Percentiles rank a stretch among this genome's conserved stretches.
phyloP scores from a whole-genome alignment of 441 rosid genomes.

The Aquilaria agallochum region DNA sequence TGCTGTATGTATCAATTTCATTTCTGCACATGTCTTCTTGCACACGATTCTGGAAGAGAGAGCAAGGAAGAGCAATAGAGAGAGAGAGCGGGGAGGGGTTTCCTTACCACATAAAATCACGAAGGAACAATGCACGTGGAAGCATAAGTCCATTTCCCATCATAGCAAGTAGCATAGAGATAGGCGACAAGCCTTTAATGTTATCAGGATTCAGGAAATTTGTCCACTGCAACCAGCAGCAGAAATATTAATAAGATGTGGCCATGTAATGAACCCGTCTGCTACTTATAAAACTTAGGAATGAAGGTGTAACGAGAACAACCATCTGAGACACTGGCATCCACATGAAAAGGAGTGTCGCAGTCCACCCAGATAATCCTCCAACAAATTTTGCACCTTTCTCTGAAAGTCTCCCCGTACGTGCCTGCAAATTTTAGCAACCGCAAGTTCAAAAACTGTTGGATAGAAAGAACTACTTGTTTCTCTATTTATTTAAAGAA shows the following conservation, averaged over 20 bases:
- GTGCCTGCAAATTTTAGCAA: conserved; percentile 64
- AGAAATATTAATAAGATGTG: conserved; percentile 7
- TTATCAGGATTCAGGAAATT: conserved; percentile 83
- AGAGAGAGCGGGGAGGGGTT: too few relatives aligned
- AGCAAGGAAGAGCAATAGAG: too few relatives aligned
- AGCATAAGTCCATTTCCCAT: conserved; percentile 92
- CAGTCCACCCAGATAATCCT: conserved; percentile 90
- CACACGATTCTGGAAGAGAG: too few relatives aligned
- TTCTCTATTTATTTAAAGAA: conserved; percentile 1
- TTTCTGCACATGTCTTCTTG: too few relatives aligned
- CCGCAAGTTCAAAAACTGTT: conserved; percentile 20
- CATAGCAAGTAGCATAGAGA: conserved; percentile 89
- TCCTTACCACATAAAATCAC: conserved; percentile 92
- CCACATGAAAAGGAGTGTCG: conserved; percentile 98
- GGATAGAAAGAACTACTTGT: conserved; percentile 5
- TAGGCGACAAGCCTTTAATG: conserved; percentile 80
- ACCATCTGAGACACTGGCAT: conserved; percentile 96
- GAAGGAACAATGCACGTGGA: conserved; percentile 89
- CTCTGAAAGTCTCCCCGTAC: conserved; percentile 66
- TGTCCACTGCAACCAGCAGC: conserved; percentile 68
- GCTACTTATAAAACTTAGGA: not conserved
- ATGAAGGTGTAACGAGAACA: conserved; percentile 9
- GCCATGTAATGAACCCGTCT: not conserved
- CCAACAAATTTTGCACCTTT: conserved; percentile 63
- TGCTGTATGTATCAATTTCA: too few relatives aligned